These are phyloP conservation scores for Cylindrotheca fusiformis DNA, from an alignment of 108 stramenopile species.

Conservation along the genomic window DNA sequence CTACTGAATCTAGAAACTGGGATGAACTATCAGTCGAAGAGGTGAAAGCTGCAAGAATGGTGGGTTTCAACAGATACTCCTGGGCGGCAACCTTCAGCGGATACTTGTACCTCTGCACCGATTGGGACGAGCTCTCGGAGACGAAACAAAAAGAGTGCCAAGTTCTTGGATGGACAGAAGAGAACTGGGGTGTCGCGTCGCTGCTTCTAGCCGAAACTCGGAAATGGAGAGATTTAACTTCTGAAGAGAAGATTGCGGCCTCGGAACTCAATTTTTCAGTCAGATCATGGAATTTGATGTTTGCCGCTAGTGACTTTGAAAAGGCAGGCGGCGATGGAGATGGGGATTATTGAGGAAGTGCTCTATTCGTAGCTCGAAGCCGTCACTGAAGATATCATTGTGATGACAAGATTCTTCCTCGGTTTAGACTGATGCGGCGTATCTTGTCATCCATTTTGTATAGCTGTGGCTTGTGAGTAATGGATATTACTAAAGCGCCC, in stretches of 20 bases:
- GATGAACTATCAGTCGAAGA: not conserved
- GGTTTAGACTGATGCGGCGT: too few relatives aligned
- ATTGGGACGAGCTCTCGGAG: not conserved
- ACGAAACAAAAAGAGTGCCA: not conserved
- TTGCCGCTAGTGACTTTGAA: not conserved
- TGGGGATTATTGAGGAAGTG: not conserved
- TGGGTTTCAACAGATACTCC: not conserved
- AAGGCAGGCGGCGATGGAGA: not conserved
- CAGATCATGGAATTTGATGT: not conserved
- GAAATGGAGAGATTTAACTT: not conserved
- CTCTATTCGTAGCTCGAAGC: too few relatives aligned
- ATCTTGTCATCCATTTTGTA: too few relatives aligned
- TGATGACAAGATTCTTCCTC: too few relatives aligned
- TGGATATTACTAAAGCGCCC: conserved; percentile 35
- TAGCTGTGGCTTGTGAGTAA: conserved; percentile 47
- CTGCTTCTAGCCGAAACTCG: not conserved
- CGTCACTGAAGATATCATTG: too few relatives aligned
- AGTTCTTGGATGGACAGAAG: not conserved
- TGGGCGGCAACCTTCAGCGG: not conserved
- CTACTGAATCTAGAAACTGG: not conserved
- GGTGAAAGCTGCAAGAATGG: not conserved
- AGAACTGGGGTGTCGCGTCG: not conserved
- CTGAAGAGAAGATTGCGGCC: not conserved
- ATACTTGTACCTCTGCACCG: not conserved
- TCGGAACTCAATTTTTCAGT: not conserved